Evolutionary conservation across 768 basidiomycete species (phyloP), one percentile per base, ranked within the genome.

Genomic region (Leccinum uliginosum): DNA sequence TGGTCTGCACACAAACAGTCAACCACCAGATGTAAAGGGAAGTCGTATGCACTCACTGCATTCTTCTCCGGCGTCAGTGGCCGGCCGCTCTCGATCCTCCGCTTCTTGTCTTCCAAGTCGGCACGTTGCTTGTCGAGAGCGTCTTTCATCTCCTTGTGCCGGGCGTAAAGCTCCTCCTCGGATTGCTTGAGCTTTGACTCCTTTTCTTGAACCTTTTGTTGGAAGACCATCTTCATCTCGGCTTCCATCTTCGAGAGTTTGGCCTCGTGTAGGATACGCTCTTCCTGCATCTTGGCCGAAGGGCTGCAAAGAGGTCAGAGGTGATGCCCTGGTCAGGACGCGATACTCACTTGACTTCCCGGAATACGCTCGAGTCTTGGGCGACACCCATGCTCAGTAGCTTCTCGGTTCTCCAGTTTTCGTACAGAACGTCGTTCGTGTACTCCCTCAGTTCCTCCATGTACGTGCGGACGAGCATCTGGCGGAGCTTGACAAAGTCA

Each of bases 191-290:
- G 82, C 76, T 98, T 98, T 62, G 93, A 84, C 73, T 99, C 97
- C 80, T 99, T 98, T 74, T 99, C 97, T 72, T 94, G 93, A 54
- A 99, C 97, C 75, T 99, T 99, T 76, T 98, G 97, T 72, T 95
- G 94, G 93, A 99, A 99, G 66, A 99, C 97, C 92, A 96, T 93
- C 85, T 98, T 98, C 97, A 99, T 99, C 81, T 98, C 97, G 55
- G 94, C 91, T 78, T 99, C 97, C 89, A 98, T 98, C 86, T 99
- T 99, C 55, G 92, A 84, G 54, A 99, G 84, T 74, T 98, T 98
- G 64, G 91, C 90, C 76, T 99, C 96, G 76, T 99, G 96, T 69
- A 98, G 74, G 52, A 92, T 80, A 55, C 97, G 91, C 71, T 99
- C 97, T 71, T 99, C 97, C 62, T 95, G 93, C 77, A 93, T 83